Percentiles rank a stretch among this genome's conserved stretches.
These are phyloP conservation scores for Jacaranda mimosifolia DNA, from an alignment of 257 asterid species.

Conservation along the genomic window DNA sequence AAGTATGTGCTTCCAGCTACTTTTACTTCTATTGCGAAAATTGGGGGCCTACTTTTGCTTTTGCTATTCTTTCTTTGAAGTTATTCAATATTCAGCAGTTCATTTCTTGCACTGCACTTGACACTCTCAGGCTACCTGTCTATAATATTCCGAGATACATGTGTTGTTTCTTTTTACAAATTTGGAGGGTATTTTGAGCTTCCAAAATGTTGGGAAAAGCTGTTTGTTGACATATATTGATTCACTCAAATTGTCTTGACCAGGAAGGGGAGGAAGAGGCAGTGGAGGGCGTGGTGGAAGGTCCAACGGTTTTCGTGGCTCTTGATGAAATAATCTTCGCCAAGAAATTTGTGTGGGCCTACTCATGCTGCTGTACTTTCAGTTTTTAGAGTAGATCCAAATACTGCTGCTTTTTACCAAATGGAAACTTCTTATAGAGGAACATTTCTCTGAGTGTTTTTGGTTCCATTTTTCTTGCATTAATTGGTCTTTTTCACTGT, in stretches of 20 bases:
- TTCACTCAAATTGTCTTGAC: conserved; percentile 26
- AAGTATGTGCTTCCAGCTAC: conserved; percentile 48
- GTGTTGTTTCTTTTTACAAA: no score
- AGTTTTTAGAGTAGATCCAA: conserved; percentile 23
- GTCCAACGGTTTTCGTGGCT: conserved; percentile 52
- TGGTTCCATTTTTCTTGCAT: conserved; percentile 5
- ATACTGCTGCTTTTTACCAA: conserved; percentile 20
- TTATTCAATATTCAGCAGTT: no score
- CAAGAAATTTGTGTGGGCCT: neutral
- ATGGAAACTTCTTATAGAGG: conserved; percentile 1
- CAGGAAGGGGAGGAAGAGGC: conserved; percentile 66
- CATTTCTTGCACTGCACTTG: no score
- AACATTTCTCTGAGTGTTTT: neutral
- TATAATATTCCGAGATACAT: no score
- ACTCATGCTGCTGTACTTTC: conserved; percentile 11
- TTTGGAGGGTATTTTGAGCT: neutral
- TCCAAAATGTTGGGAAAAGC: neutral
- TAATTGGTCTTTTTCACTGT: neutral
- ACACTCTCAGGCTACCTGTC: no score
- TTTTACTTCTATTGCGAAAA: neutral
- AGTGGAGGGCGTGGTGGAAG: conserved; percentile 62
- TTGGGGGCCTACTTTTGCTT: no score
- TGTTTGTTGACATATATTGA: neutral
- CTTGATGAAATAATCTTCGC: conserved; percentile 23
- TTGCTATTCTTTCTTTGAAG: no score